Percentiles rank a stretch among this genome's conserved stretches.
phyloP scores from a whole-genome alignment of 1,284 basidiomycete species.

The Rhodotorula sp. region DNA sequence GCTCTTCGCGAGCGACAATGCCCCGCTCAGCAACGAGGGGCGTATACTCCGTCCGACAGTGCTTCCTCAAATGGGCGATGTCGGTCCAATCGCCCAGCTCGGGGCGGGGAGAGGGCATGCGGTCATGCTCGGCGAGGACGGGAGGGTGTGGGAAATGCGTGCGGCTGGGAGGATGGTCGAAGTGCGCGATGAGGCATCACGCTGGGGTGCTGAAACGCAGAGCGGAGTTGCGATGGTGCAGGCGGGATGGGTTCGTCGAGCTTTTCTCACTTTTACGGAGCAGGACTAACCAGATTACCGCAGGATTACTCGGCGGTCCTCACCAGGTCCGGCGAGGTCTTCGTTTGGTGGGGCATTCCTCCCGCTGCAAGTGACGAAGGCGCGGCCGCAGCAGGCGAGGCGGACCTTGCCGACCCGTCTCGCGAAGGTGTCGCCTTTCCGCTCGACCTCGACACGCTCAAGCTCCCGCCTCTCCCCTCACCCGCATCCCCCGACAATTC shows the following conservation, averaged over 20 bases:
- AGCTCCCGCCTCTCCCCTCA: conserved; percentile 20
- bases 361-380: neutral
- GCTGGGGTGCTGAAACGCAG: conserved; percentile 19
- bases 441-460: conserved; percentile 27
- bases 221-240: neutral
- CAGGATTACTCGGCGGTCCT: conserved; percentile 43
- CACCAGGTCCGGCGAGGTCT: conserved; percentile 17
- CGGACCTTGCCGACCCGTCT: neutral
- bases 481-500: conserved; percentile 2
- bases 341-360: conserved; percentile 38
- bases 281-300: neutral
- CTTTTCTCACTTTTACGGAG: neutral
- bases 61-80: conserved; percentile 16
- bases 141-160: conserved; percentile 26
- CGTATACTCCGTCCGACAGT: conserved; percentile 3
- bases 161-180: conserved; percentile 26
- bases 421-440: conserved; percentile 28
- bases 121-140: conserved; percentile 16
- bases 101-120: conserved; percentile 34
- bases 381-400: conserved; percentile 12
- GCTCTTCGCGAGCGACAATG: neutral
- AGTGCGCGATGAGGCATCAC: conserved; percentile 24
- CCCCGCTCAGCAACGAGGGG: conserved; percentile 8
- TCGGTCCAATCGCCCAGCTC: conserved; percentile 34
- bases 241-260: conserved; percentile 4